Evolutionary conservation across 2,329 filamentous ascomycete species (phyloP).

Genomic region (Bimuria novae-zelandiae): DNA sequence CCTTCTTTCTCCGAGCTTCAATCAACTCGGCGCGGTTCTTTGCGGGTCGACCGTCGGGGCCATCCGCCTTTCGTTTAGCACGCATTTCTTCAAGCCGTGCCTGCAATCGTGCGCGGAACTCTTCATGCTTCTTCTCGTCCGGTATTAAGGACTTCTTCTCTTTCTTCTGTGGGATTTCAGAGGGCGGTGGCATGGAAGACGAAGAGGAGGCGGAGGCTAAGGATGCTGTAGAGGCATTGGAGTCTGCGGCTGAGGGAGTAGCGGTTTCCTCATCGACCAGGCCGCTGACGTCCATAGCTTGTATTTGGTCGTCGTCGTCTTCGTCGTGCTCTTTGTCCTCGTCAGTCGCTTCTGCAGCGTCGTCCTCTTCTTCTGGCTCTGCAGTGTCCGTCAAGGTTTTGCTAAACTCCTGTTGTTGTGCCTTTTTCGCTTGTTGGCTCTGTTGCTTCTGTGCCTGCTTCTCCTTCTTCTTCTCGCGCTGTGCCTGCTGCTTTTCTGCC

Average conservation of each 20-base stretch:
- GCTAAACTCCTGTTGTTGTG: slow-evolving; percentile 36
- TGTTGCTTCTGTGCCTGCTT: slow-evolving; percentile 48
- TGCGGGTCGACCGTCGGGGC: slow-evolving; percentile 77
- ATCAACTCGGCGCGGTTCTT: slow-evolving; percentile 90
- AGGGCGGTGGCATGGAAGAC: slow-evolving; percentile 50
- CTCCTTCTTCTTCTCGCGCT: slow-evolving; percentile 53
- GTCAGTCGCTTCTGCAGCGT: not conserved
- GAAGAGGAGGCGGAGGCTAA: slow-evolving; percentile 52
- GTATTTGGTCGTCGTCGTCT: slow-evolving; percentile 37
- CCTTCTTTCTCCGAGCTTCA: slow-evolving; percentile 84
- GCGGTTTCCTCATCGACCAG: slow-evolving; percentile 43
- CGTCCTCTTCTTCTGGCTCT: slow-evolving; percentile 30
- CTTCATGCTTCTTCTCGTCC: slow-evolving; percentile 64
- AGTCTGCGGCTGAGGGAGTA: slow-evolving; percentile 39
- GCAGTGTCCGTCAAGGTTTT: slow-evolving; percentile 26
- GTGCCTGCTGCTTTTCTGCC: slow-evolving; percentile 51
- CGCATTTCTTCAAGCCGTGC: slow-evolving; percentile 85
- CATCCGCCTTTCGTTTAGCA: slow-evolving; percentile 84
- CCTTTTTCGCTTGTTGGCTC: slow-evolving; percentile 40
- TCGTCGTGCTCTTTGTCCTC: slow-evolving; percentile 14
- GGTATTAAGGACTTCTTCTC: slow-evolving; percentile 38
- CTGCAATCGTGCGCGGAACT: slow-evolving; percentile 76
- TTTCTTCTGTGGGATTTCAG: slow-evolving; percentile 29
- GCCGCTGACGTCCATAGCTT: slow-evolving; percentile 43
- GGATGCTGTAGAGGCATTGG: slow-evolving; percentile 47